Evolutionary conservation across 225 moss, liverwort and hornwort species (phyloP).

Genomic region (Asterella californica): DNA sequence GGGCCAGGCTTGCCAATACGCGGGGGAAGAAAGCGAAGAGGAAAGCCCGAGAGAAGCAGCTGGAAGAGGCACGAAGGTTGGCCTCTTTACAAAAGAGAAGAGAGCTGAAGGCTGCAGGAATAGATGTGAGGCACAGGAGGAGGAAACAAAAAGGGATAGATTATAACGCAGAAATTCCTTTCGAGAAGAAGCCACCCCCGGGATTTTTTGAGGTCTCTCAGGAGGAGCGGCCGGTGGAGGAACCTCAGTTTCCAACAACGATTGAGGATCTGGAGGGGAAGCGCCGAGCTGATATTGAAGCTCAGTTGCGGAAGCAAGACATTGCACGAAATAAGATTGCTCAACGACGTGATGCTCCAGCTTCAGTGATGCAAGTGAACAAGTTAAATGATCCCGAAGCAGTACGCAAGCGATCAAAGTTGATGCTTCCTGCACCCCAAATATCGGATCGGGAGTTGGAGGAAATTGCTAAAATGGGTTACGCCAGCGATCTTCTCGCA

Average conservation of each 20-base stretch:
- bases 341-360: slow-evolving; percentile 70
- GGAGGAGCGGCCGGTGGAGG: slow-evolving; percentile 70
- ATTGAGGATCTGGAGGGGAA: slow-evolving; percentile 92
- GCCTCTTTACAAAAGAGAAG: slow-evolving; percentile 91
- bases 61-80: slow-evolving; percentile 86
- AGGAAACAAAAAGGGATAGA: slow-evolving; percentile 94
- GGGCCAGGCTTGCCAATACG: slow-evolving; percentile 90
- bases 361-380: slow-evolving; percentile 88
- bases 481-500: slow-evolving; percentile 66
- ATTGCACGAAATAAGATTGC: slow-evolving; percentile 76
- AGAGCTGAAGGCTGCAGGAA: slow-evolving; percentile 92
- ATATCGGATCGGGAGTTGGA: slow-evolving; percentile 86
- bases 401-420: slow-evolving; percentile 75
- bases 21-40: slow-evolving; percentile 95
- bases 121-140: slow-evolving; percentile 81
- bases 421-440: slow-evolving; percentile 84
- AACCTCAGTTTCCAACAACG: slow-evolving; percentile 80
- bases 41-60: slow-evolving; percentile 85
- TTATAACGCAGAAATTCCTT: slow-evolving; percentile 91
- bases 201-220: slow-evolving; percentile 79
- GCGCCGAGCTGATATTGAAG: slow-evolving; percentile 79
- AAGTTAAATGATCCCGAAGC: slow-evolving; percentile 88
- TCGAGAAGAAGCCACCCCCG: slow-evolving; percentile 81
- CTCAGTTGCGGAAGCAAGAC: slow-evolving; percentile 80
- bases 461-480: slow-evolving; percentile 94